Evolutionary conservation across 768 basidiomycete genomes (phyloP), one percentile per base, ranked within the genome.

Genomic region (Russula dissimulans): DNA sequence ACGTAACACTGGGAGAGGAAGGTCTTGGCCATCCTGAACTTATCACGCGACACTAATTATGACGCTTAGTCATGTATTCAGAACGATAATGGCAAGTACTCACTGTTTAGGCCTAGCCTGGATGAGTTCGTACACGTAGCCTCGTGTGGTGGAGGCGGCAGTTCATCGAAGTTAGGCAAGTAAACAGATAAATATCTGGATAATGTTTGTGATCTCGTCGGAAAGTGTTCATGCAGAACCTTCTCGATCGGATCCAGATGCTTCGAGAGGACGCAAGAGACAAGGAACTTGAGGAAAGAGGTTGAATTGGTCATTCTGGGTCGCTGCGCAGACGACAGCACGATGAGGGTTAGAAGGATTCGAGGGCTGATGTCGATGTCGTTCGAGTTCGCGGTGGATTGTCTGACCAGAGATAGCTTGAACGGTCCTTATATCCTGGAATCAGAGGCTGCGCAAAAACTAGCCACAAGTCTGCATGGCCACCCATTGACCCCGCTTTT

Each of bases 31-130:
- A 47, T 43, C 12, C 41, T 31, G 51, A 62, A 62, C 44, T 49
- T 57, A 9, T 48, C 44, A n/a, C 17, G 50, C 11, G 48, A 58
- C 61, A 62, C 61, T 62, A 22, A 29, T 38, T 12, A 31, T 15
- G 34, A 31, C 8, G 14, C 11, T 36, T 15, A 17, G 38, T 62
- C 38, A 43, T 9, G 10, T 17, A 46, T 9, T 17, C 31, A 18
- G 36, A 48, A 41, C 17, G 31, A 11, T 26, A 29, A 36, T 8
- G 14, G 18, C 22, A 26, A 18, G 48, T n/a, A 54, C 61, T 46
- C 39, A 62, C 61, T 48, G 41, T 62, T 62, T 26, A 62, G 32
- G 1, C 61, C 61, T 18, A 62, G 31, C 38, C 61, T 58, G 34
- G 41, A 46, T 17, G 61, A 53, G 26, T 15, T 59, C n/a, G 12